A percentile compares a stretch with the other conserved stretches of the same genome.
Evolutionary conservation across 2,329 filamentous ascomycete species (phyloP).

Genomic region (Lecanosticta acicola): DNA sequence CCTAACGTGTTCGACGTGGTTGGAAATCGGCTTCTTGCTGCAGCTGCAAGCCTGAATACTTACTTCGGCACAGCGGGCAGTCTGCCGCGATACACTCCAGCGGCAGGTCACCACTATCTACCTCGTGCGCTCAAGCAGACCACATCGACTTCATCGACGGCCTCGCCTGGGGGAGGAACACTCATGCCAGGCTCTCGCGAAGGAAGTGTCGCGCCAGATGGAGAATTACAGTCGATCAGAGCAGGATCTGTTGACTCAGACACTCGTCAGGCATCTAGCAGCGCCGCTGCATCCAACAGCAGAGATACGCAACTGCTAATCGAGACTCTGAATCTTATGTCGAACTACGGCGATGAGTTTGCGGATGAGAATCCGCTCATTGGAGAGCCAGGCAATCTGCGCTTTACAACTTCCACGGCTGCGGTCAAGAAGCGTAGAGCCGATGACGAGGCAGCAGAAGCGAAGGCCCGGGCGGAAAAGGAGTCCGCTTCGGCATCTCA

Average conservation of each 20-base stretch:
- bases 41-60: conserved; percentile 52
- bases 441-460: conserved; percentile 30
- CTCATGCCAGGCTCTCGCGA: conserved; percentile 35
- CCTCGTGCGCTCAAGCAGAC: conserved; percentile 37
- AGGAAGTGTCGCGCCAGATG: conserved; percentile 35
- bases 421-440: conserved; percentile 40
- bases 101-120: conserved; percentile 55
- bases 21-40: conserved; percentile 47
- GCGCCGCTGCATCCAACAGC: conserved; percentile 9
- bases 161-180: conserved; percentile 25
- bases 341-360: conserved; percentile 54
- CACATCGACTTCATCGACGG: conserved; percentile 31
- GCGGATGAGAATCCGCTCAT: conserved; percentile 59
- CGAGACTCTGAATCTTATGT: conserved; percentile 27
- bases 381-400: conserved; percentile 59
- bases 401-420: conserved; percentile 45
- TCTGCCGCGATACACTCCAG: conserved; percentile 53
- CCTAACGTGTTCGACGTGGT: conserved; percentile 56
- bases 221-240: conserved; percentile 25
- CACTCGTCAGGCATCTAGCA: conserved; percentile 16
- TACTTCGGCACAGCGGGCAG: conserved; percentile 50
- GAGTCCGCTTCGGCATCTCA: conserved; percentile 11
- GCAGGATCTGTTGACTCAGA: conserved; percentile 25
- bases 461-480: conserved; percentile 19
- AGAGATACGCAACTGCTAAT: conserved; percentile 36